Base-by-base conservation (phyloP, 2,329 filamentous ascomycete species). In the Penicillium rolfsii region DNA sequence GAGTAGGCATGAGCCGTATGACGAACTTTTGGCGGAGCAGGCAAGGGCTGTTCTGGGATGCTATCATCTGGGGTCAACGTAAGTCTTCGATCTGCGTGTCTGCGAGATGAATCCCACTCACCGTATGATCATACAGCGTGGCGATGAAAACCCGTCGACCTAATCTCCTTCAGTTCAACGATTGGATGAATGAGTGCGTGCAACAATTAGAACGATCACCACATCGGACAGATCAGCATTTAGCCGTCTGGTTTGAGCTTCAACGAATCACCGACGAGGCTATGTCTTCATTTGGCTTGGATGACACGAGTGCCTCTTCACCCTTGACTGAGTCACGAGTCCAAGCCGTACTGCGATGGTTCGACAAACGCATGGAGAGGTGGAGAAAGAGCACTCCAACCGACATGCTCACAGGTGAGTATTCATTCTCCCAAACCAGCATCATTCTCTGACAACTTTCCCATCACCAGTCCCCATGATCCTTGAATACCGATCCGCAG, bases 111-210 rank as follows among this genome's bases (percentile, higher is more conserved):
- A 11, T 40, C 11, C 24, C 3, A 41, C 48, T 43, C 28, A 53
- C 41, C 46, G 28, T 49, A 28, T 40, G 4, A 19, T n/a, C 5
- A 19, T 38, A 52, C 41, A 75, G 73, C 24, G 72, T 76, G 35
- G 74, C 73, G 19, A 75, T 76, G 73, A 75, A 73, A 64, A 76
- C 72, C 22, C 73, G 73, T 28, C 70, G 73, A 28, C 73, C 73
- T 5, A 76, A 74, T 60, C 53, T 76, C 46, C 70, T 76, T 2
- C 64, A 72, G 30, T 76, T 70, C 53, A 76, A 76, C n/a, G 70
- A 75, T 50, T 76, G 74, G 73, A 72, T 75, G 67, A 59, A 61
- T 8, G 73, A 76, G 59, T 76, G 71, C 55, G 65, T 75, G 14
- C 68, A 65, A 19, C 64, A 75, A 26, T 41, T 76, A 16, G 71